Evolutionary conservation across 2,329 filamentous ascomycete species (phyloP), one percentile per base, ranked within the genome.

Genomic region (Epichloe elymi): DNA sequence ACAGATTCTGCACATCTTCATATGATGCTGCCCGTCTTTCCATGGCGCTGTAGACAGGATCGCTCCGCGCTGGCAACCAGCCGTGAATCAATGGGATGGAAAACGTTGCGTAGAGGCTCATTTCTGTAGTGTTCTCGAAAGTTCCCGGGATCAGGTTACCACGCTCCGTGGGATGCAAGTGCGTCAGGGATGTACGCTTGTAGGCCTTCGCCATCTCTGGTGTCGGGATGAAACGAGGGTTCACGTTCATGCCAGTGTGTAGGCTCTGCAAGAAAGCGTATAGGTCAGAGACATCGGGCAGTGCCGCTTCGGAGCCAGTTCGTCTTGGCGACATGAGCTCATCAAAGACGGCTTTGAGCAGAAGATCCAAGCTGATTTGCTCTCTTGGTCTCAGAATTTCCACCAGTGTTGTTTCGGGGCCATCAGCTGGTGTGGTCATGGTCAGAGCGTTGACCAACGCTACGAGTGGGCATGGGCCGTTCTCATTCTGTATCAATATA

Each of bases 221-320:
- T 0, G 72, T 75, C 2, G 87, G 76, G 7, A 94, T 76, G 56
- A 95, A 93, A 19, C 86, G 81, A 2, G 93, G 93, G 57, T 98
- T 98, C 52, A 97, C 91, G 60, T 97, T 98, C 87, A 98, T 95
- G 38, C 93, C 93, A 0, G 90, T 97, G 59, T 96, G 88, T 2
- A 98, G 71, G 43, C 88, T 86, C 51, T 93, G 80, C 2, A 98
- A 72, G 61, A 98, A 98, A 6, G 78, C 75, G 64, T 95, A 95
- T 1, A 98, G 74, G 53, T 95, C 90, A 37, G 83, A 79, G 10
- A 97, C 85, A 63, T 97, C 93, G 0, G 91, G 91, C 23, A 97
- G 69, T 15, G 80, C 71, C 1, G 75, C 76, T 36, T 83, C 79
- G 2, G 71, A 67, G 46, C 79, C 78, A 0, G 79, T 82, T 48